Evolutionary conservation across 2,329 filamentous ascomycete genomes (phyloP).

Genomic region (Ceratocystis albifundus): DNA sequence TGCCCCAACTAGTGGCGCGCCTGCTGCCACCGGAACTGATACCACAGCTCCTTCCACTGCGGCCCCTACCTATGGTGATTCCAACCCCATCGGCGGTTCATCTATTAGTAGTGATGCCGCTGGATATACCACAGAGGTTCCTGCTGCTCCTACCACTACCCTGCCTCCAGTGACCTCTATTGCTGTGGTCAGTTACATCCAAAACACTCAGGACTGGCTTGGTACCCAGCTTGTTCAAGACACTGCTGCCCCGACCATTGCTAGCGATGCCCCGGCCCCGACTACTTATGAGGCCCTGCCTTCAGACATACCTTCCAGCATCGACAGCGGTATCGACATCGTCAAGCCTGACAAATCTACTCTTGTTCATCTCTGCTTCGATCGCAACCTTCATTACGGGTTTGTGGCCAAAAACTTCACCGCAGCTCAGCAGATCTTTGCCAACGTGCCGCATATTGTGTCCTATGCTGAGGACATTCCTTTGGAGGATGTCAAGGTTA

Average conservation of each 20-base stretch:
- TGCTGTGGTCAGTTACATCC: slow-evolving; percentile 21
- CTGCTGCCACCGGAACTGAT: slow-evolving; percentile 22
- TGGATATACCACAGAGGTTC: slow-evolving; percentile 14
- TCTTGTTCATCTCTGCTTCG: slow-evolving; percentile 75
- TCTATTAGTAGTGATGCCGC: neutral
- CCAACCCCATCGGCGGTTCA: neutral
- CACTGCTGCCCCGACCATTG: slow-evolving; percentile 23
- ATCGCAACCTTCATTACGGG: slow-evolving; percentile 65
- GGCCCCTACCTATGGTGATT: neutral
- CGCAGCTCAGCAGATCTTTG: slow-evolving; percentile 76
- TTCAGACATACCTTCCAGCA: slow-evolving; percentile 58
- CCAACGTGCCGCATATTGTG: slow-evolving; percentile 61
- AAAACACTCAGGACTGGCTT: slow-evolving; percentile 22
- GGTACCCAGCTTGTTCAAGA: slow-evolving; percentile 23
- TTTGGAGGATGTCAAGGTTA: slow-evolving; percentile 49
- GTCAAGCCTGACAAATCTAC: slow-evolving; percentile 52
- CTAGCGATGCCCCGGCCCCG: slow-evolving; percentile 24
- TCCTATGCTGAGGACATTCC: slow-evolving; percentile 50
- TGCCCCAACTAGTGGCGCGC: slow-evolving; percentile 18
- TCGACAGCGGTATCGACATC: slow-evolving; percentile 52
- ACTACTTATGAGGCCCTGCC: slow-evolving; percentile 44
- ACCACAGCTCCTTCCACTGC: slow-evolving; percentile 14
- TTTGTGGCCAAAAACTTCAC: slow-evolving; percentile 63
- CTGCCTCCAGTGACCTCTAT: slow-evolving; percentile 25
- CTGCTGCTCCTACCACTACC: slow-evolving; percentile 24